Base-by-base conservation (phyloP, 768 basidiomycete genomes). In the Multifurca ochricompacta region DNA sequence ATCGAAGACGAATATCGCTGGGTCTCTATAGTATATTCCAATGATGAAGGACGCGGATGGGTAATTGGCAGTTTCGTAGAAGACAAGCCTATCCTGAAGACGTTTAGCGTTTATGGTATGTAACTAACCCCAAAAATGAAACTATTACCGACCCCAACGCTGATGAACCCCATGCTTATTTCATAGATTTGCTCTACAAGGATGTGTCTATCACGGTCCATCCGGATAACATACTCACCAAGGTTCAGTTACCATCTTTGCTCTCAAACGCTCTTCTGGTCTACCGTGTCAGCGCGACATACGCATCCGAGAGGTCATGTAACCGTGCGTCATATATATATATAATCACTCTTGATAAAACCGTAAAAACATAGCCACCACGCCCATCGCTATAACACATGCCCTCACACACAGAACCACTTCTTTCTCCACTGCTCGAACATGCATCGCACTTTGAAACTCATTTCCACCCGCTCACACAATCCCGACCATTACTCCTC, bases 381-480 rank as follows among this genome's bases (percentile, higher is more conserved):
- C 10, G 9, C 6, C 21, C 14, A 21, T 14, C 45, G 18, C 37
- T 48, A n/a, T n/a, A n/a, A n/a, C n/a, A n/a, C n/a, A n/a, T n/a
- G n/a, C n/a, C 41, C 46, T 27, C 25, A 13, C 28, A 35, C 23
- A n/a, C 57, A 85, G 85, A 72, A 35, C 63, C 77, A 1, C 64
- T 82, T 6, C 70, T 90, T 36, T 71, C 79, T 5, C 86, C 88
- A 3, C 68, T 91, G n/a, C 69, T 92, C 11, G 69, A 77, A 28
- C 84, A 91, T 54, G 72, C 72, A 0, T 81, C 87, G 0, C 71
- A 77, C 9, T 89, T 91, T 69, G 78, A 79, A 1, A 82, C 89
- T 63, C 87, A 87, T 60, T 81, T 78, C 65, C 77, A 82, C 28
- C 71, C 87, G 9, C 64, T 62, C 43, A 65, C 64, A 1, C 67